A percentile compares a stretch with the other conserved stretches of the same genome.
phyloP scores from a whole-genome alignment of 257 asterid genomes.

The Salvia rosmarinus region DNA sequence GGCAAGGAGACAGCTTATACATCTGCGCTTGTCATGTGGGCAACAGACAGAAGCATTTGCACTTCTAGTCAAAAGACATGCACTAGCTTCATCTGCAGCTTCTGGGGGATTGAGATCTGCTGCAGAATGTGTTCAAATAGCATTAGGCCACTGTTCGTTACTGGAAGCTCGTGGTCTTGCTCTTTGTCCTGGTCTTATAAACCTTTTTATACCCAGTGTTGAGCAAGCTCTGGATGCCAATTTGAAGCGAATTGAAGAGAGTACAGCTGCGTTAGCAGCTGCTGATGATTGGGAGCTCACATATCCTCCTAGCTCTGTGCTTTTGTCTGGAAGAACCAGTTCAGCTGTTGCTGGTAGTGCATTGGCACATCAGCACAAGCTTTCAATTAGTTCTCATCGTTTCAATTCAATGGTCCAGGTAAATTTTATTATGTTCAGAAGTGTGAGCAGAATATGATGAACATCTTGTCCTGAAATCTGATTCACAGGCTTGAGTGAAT shows the following conservation, averaged over 20 bases:
- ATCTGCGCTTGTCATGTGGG: slow-evolving; percentile 99
- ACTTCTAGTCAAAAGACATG: slow-evolving; percentile 86
- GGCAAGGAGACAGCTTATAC: slow-evolving; percentile 91
- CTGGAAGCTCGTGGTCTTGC: slow-evolving; percentile 96
- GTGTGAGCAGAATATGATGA: slow-evolving; percentile 4
- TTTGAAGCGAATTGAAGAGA: slow-evolving; percentile 94
- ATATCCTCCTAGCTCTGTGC: slow-evolving; percentile 67
- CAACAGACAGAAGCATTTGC: slow-evolving; percentile 94
- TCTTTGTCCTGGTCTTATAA: slow-evolving; percentile 89
- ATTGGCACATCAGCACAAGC: slow-evolving; percentile 69
- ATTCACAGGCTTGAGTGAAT: slow-evolving; percentile 25
- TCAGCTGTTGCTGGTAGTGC: slow-evolving; percentile 51
- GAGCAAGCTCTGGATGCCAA: slow-evolving; percentile 99
- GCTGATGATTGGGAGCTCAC: slow-evolving; percentile 98
- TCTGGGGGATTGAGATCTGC: slow-evolving; percentile 99
- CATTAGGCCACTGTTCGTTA: slow-evolving; percentile 93
- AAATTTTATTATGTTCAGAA: slow-evolving; percentile 30
- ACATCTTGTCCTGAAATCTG: slow-evolving; percentile 23
- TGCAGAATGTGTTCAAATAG: slow-evolving; percentile 99
- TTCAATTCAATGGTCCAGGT: slow-evolving; percentile 97
- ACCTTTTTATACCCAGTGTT: slow-evolving; percentile 92
- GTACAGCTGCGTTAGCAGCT: slow-evolving; percentile 96
- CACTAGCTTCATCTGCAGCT: slow-evolving; percentile 97
- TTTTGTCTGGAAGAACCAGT: slow-evolving; percentile 71
- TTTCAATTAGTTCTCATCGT: slow-evolving; percentile 96